Evolutionary conservation across 495 filamentous ascomycete genomes (phyloP).

Genomic region (Penicillium silybi): DNA sequence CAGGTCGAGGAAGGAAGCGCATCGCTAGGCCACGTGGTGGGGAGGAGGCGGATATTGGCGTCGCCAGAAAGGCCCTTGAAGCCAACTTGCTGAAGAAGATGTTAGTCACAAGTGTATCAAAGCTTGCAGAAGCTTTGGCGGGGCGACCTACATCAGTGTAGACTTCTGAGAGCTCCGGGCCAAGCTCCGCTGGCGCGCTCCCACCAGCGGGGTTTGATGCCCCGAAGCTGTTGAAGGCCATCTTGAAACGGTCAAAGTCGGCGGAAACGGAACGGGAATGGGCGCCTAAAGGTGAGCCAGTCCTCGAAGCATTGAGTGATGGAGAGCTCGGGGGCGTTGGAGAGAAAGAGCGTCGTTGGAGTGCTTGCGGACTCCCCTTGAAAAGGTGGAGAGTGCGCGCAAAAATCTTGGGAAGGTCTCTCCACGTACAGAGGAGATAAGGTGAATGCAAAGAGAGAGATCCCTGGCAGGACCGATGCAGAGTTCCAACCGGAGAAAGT

Average conservation of each 20-base stretch:
- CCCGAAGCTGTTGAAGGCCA: conserved; percentile 62
- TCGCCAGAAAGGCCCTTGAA: conserved; percentile 79
- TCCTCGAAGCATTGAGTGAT: conserved; percentile 38
- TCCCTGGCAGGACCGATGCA: conserved; percentile 3
- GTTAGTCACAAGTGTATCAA: conserved; percentile 5
- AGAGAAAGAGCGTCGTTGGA: conserved; percentile 42
- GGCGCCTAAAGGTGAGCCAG: conserved; percentile 33
- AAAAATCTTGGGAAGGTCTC: conserved; percentile 34
- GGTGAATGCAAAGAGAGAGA: conserved; percentile 1
- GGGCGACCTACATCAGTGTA: conserved; percentile 42
- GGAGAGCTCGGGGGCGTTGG: conserved; percentile 26
- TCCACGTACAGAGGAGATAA: conserved; percentile 24
- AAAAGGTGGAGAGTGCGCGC: conserved; percentile 38
- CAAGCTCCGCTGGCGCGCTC: conserved; percentile 31
- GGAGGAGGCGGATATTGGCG: conserved; percentile 72
- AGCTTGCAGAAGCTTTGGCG: background rate
- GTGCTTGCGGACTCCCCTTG: conserved; percentile 38
- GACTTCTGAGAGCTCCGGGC: conserved; percentile 45
- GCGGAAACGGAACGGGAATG: conserved; percentile 37
- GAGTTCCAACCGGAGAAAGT: conserved; percentile 1
- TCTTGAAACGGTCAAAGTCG: conserved; percentile 45
- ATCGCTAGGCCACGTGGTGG: conserved; percentile 71
- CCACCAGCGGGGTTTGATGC: conserved; percentile 29
- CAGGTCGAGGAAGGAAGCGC: conserved; percentile 72
- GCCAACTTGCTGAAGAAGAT: conserved; percentile 60